These are phyloP conservation scores for Chlamydomonas sphaeroides DNA, from an alignment of 139 green algal genomes.

Conservation along the genomic window DNA sequence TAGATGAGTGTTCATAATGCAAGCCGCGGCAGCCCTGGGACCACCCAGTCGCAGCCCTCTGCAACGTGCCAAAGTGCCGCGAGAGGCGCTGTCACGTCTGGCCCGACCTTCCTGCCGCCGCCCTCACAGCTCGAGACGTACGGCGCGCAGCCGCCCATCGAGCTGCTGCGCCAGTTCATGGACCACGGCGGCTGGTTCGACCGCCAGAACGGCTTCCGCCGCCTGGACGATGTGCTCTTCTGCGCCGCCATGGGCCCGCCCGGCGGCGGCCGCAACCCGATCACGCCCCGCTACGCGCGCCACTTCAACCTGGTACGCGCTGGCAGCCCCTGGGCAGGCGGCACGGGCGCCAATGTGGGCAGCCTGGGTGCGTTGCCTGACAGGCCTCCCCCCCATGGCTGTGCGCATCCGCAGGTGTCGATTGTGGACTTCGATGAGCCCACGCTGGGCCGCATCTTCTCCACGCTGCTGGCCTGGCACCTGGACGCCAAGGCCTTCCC, in stretches of 20 bases:
- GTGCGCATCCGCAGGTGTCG: too few relatives aligned
- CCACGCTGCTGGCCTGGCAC: slow-evolving; percentile 75
- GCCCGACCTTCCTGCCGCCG: too few relatives aligned
- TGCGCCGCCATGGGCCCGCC: slow-evolving; percentile 80
- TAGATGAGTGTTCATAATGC: too few relatives aligned
- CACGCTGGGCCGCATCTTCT: slow-evolving; percentile 74
- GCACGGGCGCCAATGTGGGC: too few relatives aligned
- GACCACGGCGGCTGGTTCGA: slow-evolving; percentile 79
- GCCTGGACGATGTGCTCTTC: slow-evolving; percentile 77
- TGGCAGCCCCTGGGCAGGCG: too few relatives aligned
- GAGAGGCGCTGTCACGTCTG: too few relatives aligned
- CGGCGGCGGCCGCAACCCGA: slow-evolving; percentile 66
- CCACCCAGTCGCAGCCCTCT: too few relatives aligned
- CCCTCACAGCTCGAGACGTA: slow-evolving; percentile 57
- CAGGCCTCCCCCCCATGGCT: too few relatives aligned
- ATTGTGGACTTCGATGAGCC: slow-evolving; percentile 64
- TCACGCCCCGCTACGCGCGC: slow-evolving; percentile 62
- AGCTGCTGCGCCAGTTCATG: slow-evolving; percentile 82
- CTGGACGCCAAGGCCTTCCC: slow-evolving; percentile 62
- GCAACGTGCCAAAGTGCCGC: too few relatives aligned
- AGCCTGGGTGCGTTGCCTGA: too few relatives aligned
- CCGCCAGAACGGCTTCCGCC: slow-evolving; percentile 61
- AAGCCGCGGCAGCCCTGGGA: too few relatives aligned
- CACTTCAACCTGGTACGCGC: slow-evolving; percentile 82
- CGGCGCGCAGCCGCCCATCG: slow-evolving; percentile 64